These are phyloP conservation scores for Penicillium ucsense DNA, from an alignment of 495 filamentous ascomycete species.

Conservation along the genomic window DNA sequence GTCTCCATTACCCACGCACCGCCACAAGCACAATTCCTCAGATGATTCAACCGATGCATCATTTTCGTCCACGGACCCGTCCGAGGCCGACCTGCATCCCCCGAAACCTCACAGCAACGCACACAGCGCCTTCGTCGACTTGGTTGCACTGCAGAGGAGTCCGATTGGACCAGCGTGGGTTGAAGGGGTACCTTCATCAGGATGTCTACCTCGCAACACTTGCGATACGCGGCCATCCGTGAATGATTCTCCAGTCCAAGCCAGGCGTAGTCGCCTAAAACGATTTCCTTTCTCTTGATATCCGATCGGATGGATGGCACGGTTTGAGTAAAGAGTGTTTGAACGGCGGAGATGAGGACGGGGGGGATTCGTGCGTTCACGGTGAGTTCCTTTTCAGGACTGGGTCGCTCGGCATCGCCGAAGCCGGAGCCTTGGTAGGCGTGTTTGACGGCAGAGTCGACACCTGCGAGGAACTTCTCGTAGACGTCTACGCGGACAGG, in stretches of 20 bases:
- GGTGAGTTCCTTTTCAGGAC: conserved; percentile 39
- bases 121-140: conserved; percentile 27
- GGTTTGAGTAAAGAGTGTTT: conserved; percentile 33
- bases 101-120: conserved; percentile 35
- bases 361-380: conserved; percentile 36
- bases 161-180: conserved; percentile 3
- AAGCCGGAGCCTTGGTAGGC: conserved; percentile 38
- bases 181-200: conserved; percentile 34
- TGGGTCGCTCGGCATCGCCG: conserved; percentile 36
- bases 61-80: conserved; percentile 30
- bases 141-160: conserved; percentile 4
- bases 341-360: conserved; percentile 31
- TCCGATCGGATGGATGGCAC: conserved; percentile 30
- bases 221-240: conserved; percentile 27
- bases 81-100: conserved; percentile 23
- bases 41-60: conserved; percentile 30
- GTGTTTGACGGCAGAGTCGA: conserved; percentile 38
- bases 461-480: conserved; percentile 39
- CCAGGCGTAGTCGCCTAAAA: conserved; percentile 40
- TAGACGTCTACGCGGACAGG: conserved; percentile 37
- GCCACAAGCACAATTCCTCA: conserved; percentile 36
- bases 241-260: conserved; percentile 37
- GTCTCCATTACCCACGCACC: conserved; percentile 32
- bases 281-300: conserved; percentile 39
- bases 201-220: conserved; percentile 31